Conservation (phyloP, 257 asterid species). For the Echium plantagineum region DNA sequence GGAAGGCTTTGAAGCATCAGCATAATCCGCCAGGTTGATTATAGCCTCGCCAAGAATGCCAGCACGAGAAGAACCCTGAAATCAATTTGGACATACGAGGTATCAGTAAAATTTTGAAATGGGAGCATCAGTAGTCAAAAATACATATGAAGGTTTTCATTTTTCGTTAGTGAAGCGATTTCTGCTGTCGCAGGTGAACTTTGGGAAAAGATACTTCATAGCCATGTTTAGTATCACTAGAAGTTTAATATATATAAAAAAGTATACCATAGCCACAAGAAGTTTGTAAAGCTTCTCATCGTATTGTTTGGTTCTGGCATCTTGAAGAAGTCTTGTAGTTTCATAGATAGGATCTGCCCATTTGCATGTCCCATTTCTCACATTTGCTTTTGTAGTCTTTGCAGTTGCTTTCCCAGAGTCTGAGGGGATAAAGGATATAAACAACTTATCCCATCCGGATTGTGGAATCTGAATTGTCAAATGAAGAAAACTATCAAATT, state of each 20-base stretch:
- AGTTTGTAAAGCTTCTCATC: constrained; percentile 93
- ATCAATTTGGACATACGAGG: constrained; percentile 13
- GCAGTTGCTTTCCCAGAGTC: constrained; percentile 83
- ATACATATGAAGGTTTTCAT: background rate
- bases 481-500: background rate
- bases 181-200: too few relatives aligned
- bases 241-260: constrained; percentile 16
- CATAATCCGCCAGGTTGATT: constrained; percentile 83
- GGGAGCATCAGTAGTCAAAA: background rate
- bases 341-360: constrained; percentile 99
- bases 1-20: constrained; percentile 76
- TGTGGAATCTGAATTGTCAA: constrained; percentile 70
- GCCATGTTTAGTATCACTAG: background rate
- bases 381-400: constrained; percentile 89
- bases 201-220: background rate
- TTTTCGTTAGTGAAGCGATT: too few relatives aligned
- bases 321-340: constrained; percentile 92
- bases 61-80: constrained; percentile 92
- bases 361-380: constrained; percentile 89
- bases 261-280: constrained; percentile 82
- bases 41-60: constrained; percentile 86
- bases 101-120: background rate
- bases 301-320: constrained; percentile 64
- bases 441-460: constrained; percentile 93
- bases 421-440: constrained; percentile 63